phyloP scores from a whole-genome alignment of 331 rosid genomes.

The Malus hybrid region DNA sequence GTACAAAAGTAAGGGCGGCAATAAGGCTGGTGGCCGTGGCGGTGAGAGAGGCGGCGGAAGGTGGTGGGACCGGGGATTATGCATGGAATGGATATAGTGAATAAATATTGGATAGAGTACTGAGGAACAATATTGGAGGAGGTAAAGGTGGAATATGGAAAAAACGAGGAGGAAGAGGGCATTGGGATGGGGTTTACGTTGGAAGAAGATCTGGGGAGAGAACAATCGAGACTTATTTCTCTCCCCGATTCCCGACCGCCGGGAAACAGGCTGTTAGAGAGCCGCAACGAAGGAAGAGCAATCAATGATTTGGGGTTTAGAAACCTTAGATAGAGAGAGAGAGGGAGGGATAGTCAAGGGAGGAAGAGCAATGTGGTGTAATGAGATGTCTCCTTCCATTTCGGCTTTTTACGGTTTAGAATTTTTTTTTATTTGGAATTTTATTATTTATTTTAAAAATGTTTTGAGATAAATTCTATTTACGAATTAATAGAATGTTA shows the following conservation, averaged over 20 bases:
- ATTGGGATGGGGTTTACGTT: background rate
- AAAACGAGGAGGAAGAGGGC: background rate
- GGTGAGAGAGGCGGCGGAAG: slow-evolving; percentile 33
- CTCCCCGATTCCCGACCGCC: slow-evolving; percentile 19
- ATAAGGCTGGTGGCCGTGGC: slow-evolving; percentile 23
- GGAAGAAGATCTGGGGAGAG: background rate
- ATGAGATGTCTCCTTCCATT: slow-evolving; percentile 27
- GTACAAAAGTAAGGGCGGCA: slow-evolving; percentile 10
- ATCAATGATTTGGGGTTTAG: background rate
- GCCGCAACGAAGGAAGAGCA: background rate
- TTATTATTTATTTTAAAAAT: no score
- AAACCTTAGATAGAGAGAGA: background rate
- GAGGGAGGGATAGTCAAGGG: slow-evolving; percentile 2
- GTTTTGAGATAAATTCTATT: background rate
- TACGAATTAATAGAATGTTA: no score
- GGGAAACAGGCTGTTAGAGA: slow-evolving; percentile 12
- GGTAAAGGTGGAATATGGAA: background rate
- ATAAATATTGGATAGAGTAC: background rate
- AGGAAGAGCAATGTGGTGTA: slow-evolving; percentile 21
- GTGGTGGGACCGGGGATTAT: slow-evolving; percentile 24
- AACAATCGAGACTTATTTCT: background rate
- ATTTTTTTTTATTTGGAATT: background rate
- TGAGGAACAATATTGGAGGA: background rate
- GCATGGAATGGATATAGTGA: slow-evolving; percentile 37
- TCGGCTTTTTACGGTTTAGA: slow-evolving; percentile 19